Base-by-base conservation (phyloP, 192 early-diverging fungal genomes). In the Phlyctochytrium arcticum region DNA sequence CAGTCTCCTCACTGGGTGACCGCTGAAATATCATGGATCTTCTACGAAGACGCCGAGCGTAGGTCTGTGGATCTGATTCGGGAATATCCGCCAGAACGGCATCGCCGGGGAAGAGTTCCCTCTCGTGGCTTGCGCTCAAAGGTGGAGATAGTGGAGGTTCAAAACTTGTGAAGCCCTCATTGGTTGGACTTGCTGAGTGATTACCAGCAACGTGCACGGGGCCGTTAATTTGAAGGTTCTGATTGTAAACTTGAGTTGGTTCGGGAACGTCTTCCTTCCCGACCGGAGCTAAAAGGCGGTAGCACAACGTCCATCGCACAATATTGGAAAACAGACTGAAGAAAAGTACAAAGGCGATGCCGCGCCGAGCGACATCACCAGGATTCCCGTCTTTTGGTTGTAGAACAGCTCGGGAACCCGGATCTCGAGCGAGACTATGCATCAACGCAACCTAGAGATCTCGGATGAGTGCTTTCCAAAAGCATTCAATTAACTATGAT, bases 321-420 rank as follows among this genome's bases (percentile, higher is more conserved):
- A 92, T 79, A 61, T 92, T 90, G 63, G 85, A 84, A 53, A 92
- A 86, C 48, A 89, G 84, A 44, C 85, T 87, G 69, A 85, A 90
- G 39, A 92, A 89, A 34, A 92, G 76, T 23, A 88, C 88, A 56
- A 90, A 92, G 0, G 89, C 65, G 24, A 66, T 66, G 15, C 64
- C 64, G 9, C 64, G 23, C 6, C 64, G 64, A 19, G 64, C 64
- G 6, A 66, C 54, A 21, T 66, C 51, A 6, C 19, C 64, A 10
- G 64, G 35, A 8, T 66, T 42, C 15, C 39, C 24, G 6, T 37
- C 30, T 0, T 44, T 15, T 10, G 61, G 61, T 10, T 57, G 29
- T 54, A 66, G 17, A 19, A 66, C 64, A 24, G 32, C 19, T 15
- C 64, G 51, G 4, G 64, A 55, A 5, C 64, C 64, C 6, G 64